These are phyloP conservation scores for Drosera spatulata DNA, from an alignment of 179 eudicot species.

Conservation along the genomic window DNA sequence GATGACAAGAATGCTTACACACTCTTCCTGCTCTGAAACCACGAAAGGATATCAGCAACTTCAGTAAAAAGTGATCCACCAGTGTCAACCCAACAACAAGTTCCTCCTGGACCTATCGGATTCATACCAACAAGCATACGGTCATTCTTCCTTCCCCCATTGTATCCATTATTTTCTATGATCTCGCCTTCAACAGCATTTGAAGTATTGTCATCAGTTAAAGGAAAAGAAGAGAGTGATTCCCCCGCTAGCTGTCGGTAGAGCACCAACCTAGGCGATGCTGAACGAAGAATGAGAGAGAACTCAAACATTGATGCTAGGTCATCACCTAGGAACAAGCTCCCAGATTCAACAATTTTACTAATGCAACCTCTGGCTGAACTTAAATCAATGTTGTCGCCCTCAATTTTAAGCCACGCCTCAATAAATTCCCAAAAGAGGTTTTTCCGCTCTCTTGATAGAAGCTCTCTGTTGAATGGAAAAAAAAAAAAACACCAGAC, in stretches of 20 bases:
- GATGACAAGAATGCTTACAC: conserved; percentile 34
- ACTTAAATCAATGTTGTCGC: conserved; percentile 27
- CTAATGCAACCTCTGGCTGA: conserved; percentile 69
- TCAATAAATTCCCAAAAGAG: conserved; percentile 84
- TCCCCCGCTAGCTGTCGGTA: conserved; percentile 90
- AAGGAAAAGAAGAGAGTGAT: conserved; percentile 88
- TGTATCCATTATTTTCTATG: conserved; percentile 20
- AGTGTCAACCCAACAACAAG: conserved; percentile 97
- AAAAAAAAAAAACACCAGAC: neutral
- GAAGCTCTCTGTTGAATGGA: conserved; percentile 53
- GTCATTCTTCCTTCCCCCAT: conserved; percentile 25
- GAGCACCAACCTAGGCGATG: conserved; percentile 83
- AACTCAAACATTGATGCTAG: conserved; percentile 77
- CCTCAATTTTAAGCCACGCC: conserved; percentile 41
- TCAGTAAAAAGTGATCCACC: conserved; percentile 66
- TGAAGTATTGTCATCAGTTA: conserved; percentile 40
- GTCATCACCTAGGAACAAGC: conserved; percentile 50
- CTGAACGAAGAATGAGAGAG: conserved; percentile 81
- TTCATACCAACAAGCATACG: conserved; percentile 49
- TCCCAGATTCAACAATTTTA: conserved; percentile 55
- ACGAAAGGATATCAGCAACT: conserved; percentile 38
- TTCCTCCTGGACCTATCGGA: conserved; percentile 59
- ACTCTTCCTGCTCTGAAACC: conserved; percentile 43
- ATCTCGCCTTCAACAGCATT: conserved; percentile 23
- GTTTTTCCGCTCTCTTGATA: conserved; percentile 85